Evolutionary conservation across 2,329 filamentous ascomycete species (phyloP), one percentile per base, ranked within the genome.

Genomic region (Penicillium aurantiogriseum): DNA sequence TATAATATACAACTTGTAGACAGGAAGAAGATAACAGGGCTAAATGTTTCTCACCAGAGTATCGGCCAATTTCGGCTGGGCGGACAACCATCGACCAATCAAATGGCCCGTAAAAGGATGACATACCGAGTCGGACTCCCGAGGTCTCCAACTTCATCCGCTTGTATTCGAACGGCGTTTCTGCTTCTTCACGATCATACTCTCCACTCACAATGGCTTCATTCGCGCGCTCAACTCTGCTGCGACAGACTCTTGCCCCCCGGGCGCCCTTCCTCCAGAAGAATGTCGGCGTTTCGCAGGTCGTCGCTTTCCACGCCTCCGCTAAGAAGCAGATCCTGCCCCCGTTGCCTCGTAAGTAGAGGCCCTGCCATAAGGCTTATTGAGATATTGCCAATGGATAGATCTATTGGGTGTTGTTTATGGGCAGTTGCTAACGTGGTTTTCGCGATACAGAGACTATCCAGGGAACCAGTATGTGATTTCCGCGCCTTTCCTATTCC

Each of bases 231-330:
- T 69, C 74, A 35, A 66, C 71, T 51, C 64, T 74, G 62, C 66
- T 76, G 56, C 67, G 74, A 64, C 72, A 73, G 65, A 67, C 69
- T 61, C 64, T 75, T 51, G 71, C 70, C 57, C 67, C 71, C 62
- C 69, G 68, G 61, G 64, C 69, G 61, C 67, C 74, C 49, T 63
- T 74, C 57, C 67, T 69, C 62, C 71, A 67, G 62, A 70, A 67
- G 64, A 72, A 74, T 68, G 67, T 64, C 54, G 68, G 69, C 36
- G 65, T 72, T 56, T 77, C 79, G 66, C 81, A 86, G 75, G 81
- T 87, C 69, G 88, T 92, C 65, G 88, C 90, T 67, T 96, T 99
- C 84, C 92, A 97, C 78, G 90, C 88, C 70, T 91, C 90, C 42
- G 83, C 86, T 77, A 85, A 85, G 78, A 85, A 85, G 76, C 82